phyloP scores from a whole-genome alignment of 1,284 basidiomycete genomes.

The Ceratobasidium sp. region DNA sequence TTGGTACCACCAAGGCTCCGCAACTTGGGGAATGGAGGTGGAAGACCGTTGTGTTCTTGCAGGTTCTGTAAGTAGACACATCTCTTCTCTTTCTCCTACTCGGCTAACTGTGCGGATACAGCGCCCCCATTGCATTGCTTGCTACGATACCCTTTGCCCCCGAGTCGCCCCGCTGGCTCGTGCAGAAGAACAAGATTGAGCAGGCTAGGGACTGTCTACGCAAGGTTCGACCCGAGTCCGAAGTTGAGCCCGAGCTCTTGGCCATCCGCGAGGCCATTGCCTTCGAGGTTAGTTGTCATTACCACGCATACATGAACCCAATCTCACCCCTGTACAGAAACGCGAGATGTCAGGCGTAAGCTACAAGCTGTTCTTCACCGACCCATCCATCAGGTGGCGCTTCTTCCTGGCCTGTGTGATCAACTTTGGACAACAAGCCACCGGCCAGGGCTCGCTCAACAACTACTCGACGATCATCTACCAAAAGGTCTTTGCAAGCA shows the following conservation, averaged over 20 bases:
- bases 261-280: slow-evolving; percentile 49
- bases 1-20: slow-evolving; percentile 45
- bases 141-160: slow-evolving; percentile 42
- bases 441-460: slow-evolving; percentile 48
- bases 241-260: slow-evolving; percentile 49
- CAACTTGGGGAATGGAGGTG: slow-evolving; percentile 49
- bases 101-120: not conserved
- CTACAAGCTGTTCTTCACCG: slow-evolving; percentile 46
- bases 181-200: slow-evolving; percentile 32
- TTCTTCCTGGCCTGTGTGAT: slow-evolving; percentile 49
- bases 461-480: slow-evolving; percentile 50
- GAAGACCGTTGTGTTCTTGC: slow-evolving; percentile 45
- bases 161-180: slow-evolving; percentile 43
- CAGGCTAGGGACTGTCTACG: slow-evolving; percentile 34
- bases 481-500: slow-evolving; percentile 48
- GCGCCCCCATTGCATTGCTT: slow-evolving; percentile 36
- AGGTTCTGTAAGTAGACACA: slow-evolving; percentile 45
- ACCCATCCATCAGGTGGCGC: slow-evolving; percentile 49
- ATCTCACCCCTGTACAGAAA: slow-evolving; percentile 11
- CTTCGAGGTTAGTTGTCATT: slow-evolving; percentile 43
- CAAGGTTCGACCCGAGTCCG: slow-evolving; percentile 45
- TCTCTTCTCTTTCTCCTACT: not conserved
- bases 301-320: slow-evolving; percentile 27
- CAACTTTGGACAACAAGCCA: slow-evolving; percentile 50
- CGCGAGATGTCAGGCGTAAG: slow-evolving; percentile 35